A percentile compares a stretch with the other conserved stretches of the same genome.
phyloP scores from a whole-genome alignment of 768 basidiomycete genomes.

The Glaciozyma martinii region DNA sequence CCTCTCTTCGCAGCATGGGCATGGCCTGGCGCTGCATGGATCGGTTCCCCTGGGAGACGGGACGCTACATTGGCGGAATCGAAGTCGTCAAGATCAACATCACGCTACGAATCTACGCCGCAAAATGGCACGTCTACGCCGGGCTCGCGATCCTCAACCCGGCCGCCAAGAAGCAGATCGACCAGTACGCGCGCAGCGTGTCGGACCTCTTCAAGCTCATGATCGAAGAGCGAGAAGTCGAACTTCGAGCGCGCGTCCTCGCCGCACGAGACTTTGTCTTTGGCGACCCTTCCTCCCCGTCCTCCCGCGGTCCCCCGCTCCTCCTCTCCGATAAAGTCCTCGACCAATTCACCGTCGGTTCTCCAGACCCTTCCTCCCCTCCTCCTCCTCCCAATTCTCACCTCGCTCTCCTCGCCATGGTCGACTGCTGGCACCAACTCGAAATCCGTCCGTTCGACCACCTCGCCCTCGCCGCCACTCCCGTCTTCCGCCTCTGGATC shows the following conservation, averaged over 20 bases:
- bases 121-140: constrained; percentile 98
- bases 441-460: constrained; percentile 81
- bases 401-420: constrained; percentile 90
- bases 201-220: constrained; percentile 94
- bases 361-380: not conserved
- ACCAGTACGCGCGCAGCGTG: constrained; percentile 76
- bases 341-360: constrained; percentile 79
- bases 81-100: constrained; percentile 98
- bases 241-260: constrained; percentile 62
- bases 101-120: constrained; percentile 85
- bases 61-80: constrained; percentile 90
- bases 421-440: constrained; percentile 90
- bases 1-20: constrained; percentile 64
- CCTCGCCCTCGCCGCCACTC: constrained; percentile 86
- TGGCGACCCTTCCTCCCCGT: constrained; percentile 34
- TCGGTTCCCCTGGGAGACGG: constrained; percentile 85
- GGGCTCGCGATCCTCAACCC: constrained; percentile 98
- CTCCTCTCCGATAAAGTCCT: constrained; percentile 74
- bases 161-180: constrained; percentile 72
- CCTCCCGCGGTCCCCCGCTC: constrained; percentile 50
- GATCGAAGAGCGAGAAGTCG: constrained; percentile 53
- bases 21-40: constrained; percentile 77
- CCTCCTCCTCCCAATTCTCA: constrained; percentile 62
- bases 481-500: constrained; percentile 91
- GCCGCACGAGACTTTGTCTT: constrained; percentile 70